A percentile compares a stretch with the other conserved stretches of the same genome.
These are phyloP conservation scores for Kodamaea nitidulidarum DNA, from an alignment of 805 yeast genomes.

Conservation along the genomic window DNA sequence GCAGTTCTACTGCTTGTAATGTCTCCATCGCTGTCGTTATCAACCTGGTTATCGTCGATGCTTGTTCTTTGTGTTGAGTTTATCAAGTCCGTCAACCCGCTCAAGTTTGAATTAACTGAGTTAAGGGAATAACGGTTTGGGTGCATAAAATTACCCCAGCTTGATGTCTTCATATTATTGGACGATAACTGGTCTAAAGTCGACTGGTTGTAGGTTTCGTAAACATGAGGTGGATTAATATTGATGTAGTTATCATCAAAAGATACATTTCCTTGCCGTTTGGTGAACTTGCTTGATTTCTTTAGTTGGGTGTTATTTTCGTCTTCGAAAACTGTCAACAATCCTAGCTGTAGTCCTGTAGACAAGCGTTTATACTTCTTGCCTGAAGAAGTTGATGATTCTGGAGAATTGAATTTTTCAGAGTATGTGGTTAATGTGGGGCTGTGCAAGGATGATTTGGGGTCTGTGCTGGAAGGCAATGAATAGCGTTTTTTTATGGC, in stretches of 20 bases:
- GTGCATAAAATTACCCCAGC: constrained; percentile 11
- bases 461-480: constrained; percentile 11
- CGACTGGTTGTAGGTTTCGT: constrained; percentile 32
- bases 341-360: constrained; percentile 35
- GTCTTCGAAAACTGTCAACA: constrained; percentile 39
- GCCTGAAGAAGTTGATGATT: constrained; percentile 16
- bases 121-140: constrained; percentile 46
- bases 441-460: constrained; percentile 4
- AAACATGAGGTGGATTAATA: constrained; percentile 19
- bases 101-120: constrained; percentile 46
- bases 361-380: constrained; percentile 29
- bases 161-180: constrained; percentile 9
- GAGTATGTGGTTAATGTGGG: constrained; percentile 1
- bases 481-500: constrained; percentile 26
- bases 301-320: constrained; percentile 8
- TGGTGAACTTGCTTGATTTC: background rate
- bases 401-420: constrained; percentile 5
- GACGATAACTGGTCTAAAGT: constrained; percentile 35
- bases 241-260: constrained; percentile 27
- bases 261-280: constrained; percentile 8
- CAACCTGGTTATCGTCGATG: constrained; percentile 20
- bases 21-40: constrained; percentile 4
- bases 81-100: constrained; percentile 45
- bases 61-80: constrained; percentile 45
- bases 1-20: constrained; percentile 4